Evolutionary conservation across 192 early-diverging fungal genomes (phyloP).

Genomic region (Phlyctochytrium planicorne): DNA sequence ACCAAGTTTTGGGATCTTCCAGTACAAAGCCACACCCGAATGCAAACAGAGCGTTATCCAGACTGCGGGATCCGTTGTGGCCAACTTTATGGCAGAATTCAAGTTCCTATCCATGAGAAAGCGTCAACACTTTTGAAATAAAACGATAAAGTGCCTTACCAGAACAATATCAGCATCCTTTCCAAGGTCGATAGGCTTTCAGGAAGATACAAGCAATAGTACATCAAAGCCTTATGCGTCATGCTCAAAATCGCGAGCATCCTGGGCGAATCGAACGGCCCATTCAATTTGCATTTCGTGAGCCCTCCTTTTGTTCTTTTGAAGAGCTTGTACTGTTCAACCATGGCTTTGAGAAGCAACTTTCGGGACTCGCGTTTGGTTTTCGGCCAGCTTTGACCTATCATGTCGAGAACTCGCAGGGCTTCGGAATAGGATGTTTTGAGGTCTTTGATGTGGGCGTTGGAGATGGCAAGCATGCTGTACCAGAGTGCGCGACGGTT

Average conservation of each 20-base stretch:
- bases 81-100: neutral
- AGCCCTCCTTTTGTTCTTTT: neutral
- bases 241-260: neutral
- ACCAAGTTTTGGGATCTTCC: neutral
- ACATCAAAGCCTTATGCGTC: neutral
- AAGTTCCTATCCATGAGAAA: neutral
- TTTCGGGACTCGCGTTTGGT: neutral
- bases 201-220: neutral
- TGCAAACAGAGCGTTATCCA: neutral
- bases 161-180: conserved; percentile 3
- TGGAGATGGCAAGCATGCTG: neutral
- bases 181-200: neutral
- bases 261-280: neutral
- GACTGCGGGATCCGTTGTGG: neutral
- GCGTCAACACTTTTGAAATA: neutral
- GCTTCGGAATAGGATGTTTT: neutral
- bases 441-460: neutral
- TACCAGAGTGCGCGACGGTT: neutral
- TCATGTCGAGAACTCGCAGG: neutral
- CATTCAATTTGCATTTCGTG: neutral
- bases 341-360: neutral
- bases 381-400: neutral
- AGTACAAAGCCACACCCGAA: neutral
- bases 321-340: neutral
- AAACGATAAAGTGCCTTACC: too few species aligned